Evolutionary conservation across 345 rosid genomes (phyloP).

Genomic region (Populus ilicifolia): DNA sequence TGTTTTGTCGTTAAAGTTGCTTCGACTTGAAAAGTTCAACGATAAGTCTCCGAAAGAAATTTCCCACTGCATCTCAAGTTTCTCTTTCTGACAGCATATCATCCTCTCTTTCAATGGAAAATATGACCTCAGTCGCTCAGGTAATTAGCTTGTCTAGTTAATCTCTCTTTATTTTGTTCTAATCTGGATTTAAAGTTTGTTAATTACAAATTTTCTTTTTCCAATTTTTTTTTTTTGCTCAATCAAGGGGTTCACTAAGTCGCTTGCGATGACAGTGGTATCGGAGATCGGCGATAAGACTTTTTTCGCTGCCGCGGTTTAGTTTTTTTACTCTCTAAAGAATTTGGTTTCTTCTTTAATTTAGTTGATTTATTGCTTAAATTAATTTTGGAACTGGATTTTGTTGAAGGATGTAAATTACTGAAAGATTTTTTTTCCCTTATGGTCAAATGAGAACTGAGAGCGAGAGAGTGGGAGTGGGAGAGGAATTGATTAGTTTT

Average conservation of each 20-base stretch:
- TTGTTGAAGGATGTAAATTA: background rate
- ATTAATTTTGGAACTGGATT: background rate
- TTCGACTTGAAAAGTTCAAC: background rate
- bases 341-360: background rate
- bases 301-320: slow-evolving; percentile 95
- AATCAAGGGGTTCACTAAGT: slow-evolving; percentile 83
- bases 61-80: background rate
- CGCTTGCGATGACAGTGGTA: slow-evolving; percentile 89
- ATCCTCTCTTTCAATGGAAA: slow-evolving; percentile 3
- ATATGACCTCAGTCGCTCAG: slow-evolving; percentile 65
- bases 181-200: background rate
- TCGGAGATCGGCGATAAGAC: slow-evolving; percentile 99
- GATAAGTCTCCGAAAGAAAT: background rate
- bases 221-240: slow-evolving; percentile 1
- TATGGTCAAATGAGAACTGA: background rate
- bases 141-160: slow-evolving; percentile 22
- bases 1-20: background rate
- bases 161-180: background rate
- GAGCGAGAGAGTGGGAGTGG: background rate
- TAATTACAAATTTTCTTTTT: background rate
- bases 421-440: background rate
- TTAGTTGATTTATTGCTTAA: background rate
- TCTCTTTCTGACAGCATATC: background rate
- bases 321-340: background rate
- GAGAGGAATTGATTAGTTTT: background rate